A percentile compares a stretch with the other conserved stretches of the same genome.
Evolutionary conservation across 192 early-diverging fungal species (phyloP).

Genomic region (Globomyces pollinis-pini): DNA sequence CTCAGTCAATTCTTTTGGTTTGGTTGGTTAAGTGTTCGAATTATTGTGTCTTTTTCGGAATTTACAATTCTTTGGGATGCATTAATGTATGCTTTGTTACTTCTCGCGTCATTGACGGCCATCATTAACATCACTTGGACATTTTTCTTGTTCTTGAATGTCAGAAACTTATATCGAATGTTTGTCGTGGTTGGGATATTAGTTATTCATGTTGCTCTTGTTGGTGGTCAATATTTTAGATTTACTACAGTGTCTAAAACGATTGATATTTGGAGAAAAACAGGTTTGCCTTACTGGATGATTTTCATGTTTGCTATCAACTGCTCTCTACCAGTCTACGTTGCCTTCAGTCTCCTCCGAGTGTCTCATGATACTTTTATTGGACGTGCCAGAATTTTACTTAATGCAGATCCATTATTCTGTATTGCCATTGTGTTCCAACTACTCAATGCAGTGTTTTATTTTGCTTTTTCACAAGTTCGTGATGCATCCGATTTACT

Average conservation of each 20-base stretch:
- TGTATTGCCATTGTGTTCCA: neutral
- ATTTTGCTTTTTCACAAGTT: neutral
- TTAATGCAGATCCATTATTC: neutral
- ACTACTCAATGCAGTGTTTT: neutral
- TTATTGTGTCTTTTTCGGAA: neutral
- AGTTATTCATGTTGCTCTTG: neutral
- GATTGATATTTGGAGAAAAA: neutral
- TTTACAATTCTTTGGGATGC: neutral
- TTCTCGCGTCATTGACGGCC: neutral
- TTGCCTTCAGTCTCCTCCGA: neutral
- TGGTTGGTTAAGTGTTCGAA: neutral
- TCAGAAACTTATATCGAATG: neutral
- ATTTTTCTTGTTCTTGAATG: neutral
- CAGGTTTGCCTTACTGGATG: neutral
- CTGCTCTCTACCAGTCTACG: conserved; percentile 2
- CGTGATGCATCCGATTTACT: neutral
- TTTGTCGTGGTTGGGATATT: neutral
- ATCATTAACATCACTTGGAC: neutral
- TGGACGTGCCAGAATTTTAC: neutral
- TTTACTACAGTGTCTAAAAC: neutral
- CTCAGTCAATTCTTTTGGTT: neutral
- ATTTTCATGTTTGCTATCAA: neutral
- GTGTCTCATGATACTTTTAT: neutral
- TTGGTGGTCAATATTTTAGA: neutral
- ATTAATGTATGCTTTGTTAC: neutral